These are phyloP conservation scores for Rosa rugosa DNA, from an alignment of 306 rosid genomes.

Conservation along the genomic window DNA sequence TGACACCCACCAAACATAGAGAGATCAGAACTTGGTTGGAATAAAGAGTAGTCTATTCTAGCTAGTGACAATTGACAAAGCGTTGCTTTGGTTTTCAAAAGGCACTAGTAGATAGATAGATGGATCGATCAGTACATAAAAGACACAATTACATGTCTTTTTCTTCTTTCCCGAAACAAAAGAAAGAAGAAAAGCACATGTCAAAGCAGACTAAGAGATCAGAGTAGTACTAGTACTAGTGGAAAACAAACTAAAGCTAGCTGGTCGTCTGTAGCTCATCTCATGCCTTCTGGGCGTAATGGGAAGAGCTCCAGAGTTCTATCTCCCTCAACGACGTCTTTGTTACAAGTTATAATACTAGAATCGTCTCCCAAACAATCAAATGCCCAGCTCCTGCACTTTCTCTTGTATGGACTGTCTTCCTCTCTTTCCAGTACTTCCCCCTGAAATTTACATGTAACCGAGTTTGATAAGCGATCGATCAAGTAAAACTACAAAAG, in stretches of 20 bases:
- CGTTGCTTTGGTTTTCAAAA: conserved; percentile 46
- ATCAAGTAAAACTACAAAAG: neutral
- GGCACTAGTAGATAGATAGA: conserved; percentile 10
- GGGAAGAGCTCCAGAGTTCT: conserved; percentile 91
- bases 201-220: conserved; percentile 26
- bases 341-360: conserved; percentile 12
- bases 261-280: conserved; percentile 12
- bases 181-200: conserved; percentile 41
- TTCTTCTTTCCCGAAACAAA: conserved; percentile 81
- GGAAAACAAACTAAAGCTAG: conserved; percentile 15
- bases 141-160: conserved; percentile 55
- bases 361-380: conserved; percentile 51
- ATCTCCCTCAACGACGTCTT: conserved; percentile 48
- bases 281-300: conserved; percentile 83
- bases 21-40: neutral
- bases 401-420: conserved; percentile 75
- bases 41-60: neutral
- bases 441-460: conserved; percentile 7
- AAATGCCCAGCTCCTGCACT: conserved; percentile 69
- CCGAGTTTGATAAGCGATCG: neutral
- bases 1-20: conserved; percentile 36
- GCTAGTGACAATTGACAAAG: conserved; percentile 27
- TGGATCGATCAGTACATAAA: conserved; percentile 32
- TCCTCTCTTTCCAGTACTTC: conserved; percentile 51
- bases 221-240: conserved; percentile 18